Conservation (phyloP, 164 flowering plant species). For the Tetrastigma voinierianum region DNA sequence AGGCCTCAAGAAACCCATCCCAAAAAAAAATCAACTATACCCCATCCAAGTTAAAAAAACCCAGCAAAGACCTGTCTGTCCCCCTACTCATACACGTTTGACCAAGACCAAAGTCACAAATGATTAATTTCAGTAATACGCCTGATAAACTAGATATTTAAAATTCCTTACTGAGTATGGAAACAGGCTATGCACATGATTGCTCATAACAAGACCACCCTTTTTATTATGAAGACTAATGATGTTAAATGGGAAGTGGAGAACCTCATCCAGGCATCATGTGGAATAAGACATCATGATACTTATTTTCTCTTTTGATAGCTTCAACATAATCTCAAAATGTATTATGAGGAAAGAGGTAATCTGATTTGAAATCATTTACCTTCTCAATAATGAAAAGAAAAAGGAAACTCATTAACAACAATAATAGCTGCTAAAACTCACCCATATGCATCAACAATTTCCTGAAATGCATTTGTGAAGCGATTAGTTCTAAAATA, state of each 20-base stretch:
- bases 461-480: conserved; percentile 88
- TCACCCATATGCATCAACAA: conserved; percentile 98
- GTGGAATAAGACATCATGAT: too few species aligned
- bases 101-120: too few species aligned
- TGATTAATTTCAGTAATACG: too few species aligned
- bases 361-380: neutral
- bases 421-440: conserved; percentile 9
- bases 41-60: too few species aligned
- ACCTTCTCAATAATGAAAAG: neutral
- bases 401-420: neutral
- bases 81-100: too few species aligned
- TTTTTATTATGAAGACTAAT: neutral
- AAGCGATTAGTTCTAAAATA: conserved; percentile 80
- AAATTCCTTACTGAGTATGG: neutral
- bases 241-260: neutral
- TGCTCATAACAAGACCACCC: neutral
- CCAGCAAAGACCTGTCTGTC: too few species aligned
- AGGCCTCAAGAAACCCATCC: too few species aligned
- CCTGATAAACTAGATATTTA: neutral
- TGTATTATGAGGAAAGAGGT: neutral
- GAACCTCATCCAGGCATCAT: too few species aligned
- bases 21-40: too few species aligned
- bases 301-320: too few species aligned
- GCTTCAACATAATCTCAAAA: too few species aligned
- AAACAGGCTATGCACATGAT: neutral